Evolutionary conservation across 805 yeast species (phyloP).

Genomic region (Phaffomyces thermotolerans): DNA sequence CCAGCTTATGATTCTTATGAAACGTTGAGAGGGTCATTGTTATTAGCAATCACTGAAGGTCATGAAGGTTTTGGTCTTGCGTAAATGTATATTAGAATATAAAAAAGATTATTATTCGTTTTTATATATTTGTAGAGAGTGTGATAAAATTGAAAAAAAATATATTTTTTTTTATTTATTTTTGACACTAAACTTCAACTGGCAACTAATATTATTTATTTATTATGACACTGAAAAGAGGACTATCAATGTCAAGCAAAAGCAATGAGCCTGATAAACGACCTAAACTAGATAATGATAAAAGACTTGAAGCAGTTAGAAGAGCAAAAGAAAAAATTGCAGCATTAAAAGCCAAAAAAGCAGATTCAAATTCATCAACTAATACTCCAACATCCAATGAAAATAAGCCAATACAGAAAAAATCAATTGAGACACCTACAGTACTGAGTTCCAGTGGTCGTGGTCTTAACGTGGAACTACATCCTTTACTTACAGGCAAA

Average conservation of each 20-base stretch:
- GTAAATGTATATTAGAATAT: slow-evolving; percentile 12
- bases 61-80: slow-evolving; percentile 95
- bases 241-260: background rate
- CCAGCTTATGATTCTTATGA: slow-evolving; percentile 93
- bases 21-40: slow-evolving; percentile 67
- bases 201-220: too few relatives aligned
- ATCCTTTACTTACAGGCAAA: slow-evolving; percentile 24
- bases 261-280: slow-evolving; percentile 2
- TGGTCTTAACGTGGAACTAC: slow-evolving; percentile 24
- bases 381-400: background rate
- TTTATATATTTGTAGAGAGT: background rate
- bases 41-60: slow-evolving; percentile 88
- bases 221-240: slow-evolving; percentile 8
- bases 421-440: background rate
- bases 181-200: background rate
- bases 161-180: background rate
- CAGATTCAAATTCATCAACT: background rate
- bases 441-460: slow-evolving; percentile 2
- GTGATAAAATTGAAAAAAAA: background rate
- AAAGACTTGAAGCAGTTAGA: slow-evolving; percentile 5
- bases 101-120: background rate
- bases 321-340: slow-evolving; percentile 12
- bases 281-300: background rate
- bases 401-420: too few relatives aligned
- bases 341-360: slow-evolving; percentile 5